Conservation (phyloP, 495 filamentous ascomycete genomes). For the Alectoria sarmentosa region DNA sequence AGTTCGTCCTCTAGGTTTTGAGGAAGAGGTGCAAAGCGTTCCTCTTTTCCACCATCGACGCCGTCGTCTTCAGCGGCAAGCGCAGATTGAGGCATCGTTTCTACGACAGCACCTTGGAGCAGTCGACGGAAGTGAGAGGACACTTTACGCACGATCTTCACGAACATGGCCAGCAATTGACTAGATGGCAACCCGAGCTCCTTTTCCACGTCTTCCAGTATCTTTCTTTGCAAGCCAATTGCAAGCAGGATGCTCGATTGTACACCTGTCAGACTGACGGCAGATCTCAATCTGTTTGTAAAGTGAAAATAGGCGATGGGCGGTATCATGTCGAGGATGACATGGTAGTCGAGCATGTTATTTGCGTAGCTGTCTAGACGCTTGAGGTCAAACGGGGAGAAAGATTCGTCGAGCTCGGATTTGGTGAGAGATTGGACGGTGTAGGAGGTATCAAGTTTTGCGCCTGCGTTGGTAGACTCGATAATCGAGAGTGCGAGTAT, state of each 20-base stretch:
- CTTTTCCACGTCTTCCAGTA: conserved; percentile 69
- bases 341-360: conserved; percentile 95
- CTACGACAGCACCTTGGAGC: conserved; percentile 65
- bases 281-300: conserved; percentile 57
- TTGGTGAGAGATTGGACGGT: conserved; percentile 54
- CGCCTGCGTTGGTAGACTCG: conserved; percentile 73
- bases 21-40: conserved; percentile 60
- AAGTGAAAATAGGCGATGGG: conserved; percentile 76
- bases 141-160: conserved; percentile 88
- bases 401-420: conserved; percentile 58
- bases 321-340: conserved; percentile 90
- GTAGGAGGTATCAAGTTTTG: conserved; percentile 47
- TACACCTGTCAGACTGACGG: conserved; percentile 64
- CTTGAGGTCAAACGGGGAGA: conserved; percentile 92
- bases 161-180: conserved; percentile 91
- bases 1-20: conserved; percentile 77
- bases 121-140: conserved; percentile 65
- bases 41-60: conserved; percentile 49
- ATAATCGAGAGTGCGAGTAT: conserved; percentile 80
- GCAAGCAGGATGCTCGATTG: conserved; percentile 82
- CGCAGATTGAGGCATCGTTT: conserved; percentile 55
- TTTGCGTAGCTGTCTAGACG: conserved; percentile 91
- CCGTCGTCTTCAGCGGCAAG: conserved; percentile 49
- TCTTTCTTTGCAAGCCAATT: conserved; percentile 84
- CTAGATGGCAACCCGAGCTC: conserved; percentile 67